A percentile compares a stretch with the other conserved stretches of the same genome.
Conservation (phyloP, 2,329 filamentous ascomycete species). For the Hymenoscyphus occultus region DNA sequence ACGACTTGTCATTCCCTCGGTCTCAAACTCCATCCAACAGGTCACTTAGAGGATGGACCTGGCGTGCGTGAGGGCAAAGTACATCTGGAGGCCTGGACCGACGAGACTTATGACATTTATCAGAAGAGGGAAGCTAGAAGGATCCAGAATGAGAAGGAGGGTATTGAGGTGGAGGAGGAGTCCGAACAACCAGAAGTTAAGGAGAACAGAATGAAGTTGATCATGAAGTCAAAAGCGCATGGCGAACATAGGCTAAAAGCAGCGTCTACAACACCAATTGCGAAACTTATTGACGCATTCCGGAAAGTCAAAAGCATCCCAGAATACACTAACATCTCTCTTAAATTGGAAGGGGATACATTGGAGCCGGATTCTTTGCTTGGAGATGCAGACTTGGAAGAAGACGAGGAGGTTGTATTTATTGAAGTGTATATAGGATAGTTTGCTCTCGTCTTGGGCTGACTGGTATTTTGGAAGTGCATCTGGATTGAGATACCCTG, state of each 20-base stretch:
- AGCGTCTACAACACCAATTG: constrained; percentile 54
- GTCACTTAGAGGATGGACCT: constrained; percentile 43
- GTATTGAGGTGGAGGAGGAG: constrained; percentile 28
- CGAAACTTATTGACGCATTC: constrained; percentile 61
- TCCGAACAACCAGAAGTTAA: constrained; percentile 30
- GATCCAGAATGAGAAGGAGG: constrained; percentile 11
- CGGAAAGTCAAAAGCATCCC: constrained; percentile 51
- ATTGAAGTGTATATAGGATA: constrained; percentile 59
- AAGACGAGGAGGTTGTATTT: constrained; percentile 43
- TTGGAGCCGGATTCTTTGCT: constrained; percentile 60
- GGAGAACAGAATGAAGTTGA: constrained; percentile 45
- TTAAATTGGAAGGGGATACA: constrained; percentile 74
- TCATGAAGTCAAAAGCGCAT: constrained; percentile 51
- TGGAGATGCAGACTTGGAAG: constrained; percentile 66
- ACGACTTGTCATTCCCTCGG: constrained; percentile 70
- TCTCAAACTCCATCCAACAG: constrained; percentile 47
- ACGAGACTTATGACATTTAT: constrained; percentile 52
- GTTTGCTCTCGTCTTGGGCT: constrained; percentile 9
- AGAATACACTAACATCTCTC: constrained; percentile 51
- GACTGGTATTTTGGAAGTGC: constrained; percentile 18
- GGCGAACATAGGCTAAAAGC: constrained; percentile 52
- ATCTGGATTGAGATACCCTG: constrained; percentile 24
- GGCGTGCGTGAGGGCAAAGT: constrained; percentile 46
- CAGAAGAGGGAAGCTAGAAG: constrained; percentile 20
- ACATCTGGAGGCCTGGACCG: constrained; percentile 76